Base-by-base conservation (phyloP, 768 basidiomycete species). In the Mycena polygramma region DNA sequence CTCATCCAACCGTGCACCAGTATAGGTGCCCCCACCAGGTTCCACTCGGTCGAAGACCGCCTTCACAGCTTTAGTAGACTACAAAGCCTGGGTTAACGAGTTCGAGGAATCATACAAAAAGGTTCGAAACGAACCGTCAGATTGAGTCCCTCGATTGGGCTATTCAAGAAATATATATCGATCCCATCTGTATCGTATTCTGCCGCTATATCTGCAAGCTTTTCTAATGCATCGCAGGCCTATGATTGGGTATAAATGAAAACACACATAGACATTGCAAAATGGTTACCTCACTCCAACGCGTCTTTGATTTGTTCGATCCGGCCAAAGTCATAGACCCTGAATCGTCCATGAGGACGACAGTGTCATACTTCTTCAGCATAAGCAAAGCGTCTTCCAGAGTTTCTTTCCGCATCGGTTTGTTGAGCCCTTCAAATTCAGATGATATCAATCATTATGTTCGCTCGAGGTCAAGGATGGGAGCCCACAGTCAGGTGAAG, bases 291-390 rank as follows among this genome's bases (percentile, higher is more conserved):
- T 89, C 87, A 9, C 66, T 53, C 91, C 91, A 92, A 9, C 80
- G 79, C 1, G 60, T 49, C 4, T 83, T 84, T n/a, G 71, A 58
- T 22, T 36, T 69, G 49, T 63, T 70, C 13, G 60, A 69, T 1
- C 72, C 72, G 48, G 55, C 55, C 17, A 49, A 26, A 14, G 43
- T 68, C 90, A 91, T 91, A 2, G 89, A 90, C 4, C 76, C 76
- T 10, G 90, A 91, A 76, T 91, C 90, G 77, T 90, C 89, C 65
- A 92, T 81, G 53, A 91, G 76, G 49, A 91, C 79, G 15, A 90
- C 83, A 0, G 89, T 91, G 61, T 91, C 83, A 67, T 88, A 91
- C 57, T 82, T 75, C 37, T 77, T 69, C 7, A 90, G 77, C 36
- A 78, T 82, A 37, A 84, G 75, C 22, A 81, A 62, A 1, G 74